Evolutionary conservation across 257 asterid species (phyloP).

Genomic region (Echites panduratus): DNA sequence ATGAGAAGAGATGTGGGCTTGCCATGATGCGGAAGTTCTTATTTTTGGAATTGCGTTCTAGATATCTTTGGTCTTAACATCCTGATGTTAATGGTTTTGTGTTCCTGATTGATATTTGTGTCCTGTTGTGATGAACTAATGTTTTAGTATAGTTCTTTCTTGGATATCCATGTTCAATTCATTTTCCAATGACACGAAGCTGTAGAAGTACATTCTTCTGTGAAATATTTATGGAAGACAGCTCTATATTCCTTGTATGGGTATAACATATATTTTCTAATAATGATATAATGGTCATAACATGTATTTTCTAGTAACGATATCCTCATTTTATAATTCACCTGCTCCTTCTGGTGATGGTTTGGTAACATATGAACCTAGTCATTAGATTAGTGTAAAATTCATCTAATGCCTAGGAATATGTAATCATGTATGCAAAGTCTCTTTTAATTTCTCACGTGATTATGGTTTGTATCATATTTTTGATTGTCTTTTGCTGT

Average conservation of each 20-base stretch:
- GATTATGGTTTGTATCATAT: neutral
- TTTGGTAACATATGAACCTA: neutral
- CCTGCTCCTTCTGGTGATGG: neutral
- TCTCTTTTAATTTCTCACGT: neutral
- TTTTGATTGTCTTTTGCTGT: neutral
- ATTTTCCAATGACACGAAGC: neutral
- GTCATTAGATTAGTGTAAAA: neutral
- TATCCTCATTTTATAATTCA: neutral
- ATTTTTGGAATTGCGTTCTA: neutral
- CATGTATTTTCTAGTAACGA: neutral
- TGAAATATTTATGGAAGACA: neutral
- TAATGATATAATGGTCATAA: too few species aligned
- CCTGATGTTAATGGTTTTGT: neutral
- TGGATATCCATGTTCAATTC: neutral
- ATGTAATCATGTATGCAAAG: neutral
- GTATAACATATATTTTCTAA: neutral
- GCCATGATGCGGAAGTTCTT: neutral
- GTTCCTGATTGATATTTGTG: neutral
- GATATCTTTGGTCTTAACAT: neutral
- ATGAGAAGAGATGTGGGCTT: neutral
- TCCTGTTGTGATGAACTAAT: neutral
- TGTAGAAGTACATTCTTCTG: neutral
- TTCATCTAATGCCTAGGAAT: neutral
- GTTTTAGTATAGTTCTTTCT: neutral
- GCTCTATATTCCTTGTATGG: neutral